Percentiles rank a stretch among this genome's conserved stretches.
These are phyloP conservation scores for Umbilicus rupestris DNA, from an alignment of 164 flowering plant species.

Conservation along the genomic window DNA sequence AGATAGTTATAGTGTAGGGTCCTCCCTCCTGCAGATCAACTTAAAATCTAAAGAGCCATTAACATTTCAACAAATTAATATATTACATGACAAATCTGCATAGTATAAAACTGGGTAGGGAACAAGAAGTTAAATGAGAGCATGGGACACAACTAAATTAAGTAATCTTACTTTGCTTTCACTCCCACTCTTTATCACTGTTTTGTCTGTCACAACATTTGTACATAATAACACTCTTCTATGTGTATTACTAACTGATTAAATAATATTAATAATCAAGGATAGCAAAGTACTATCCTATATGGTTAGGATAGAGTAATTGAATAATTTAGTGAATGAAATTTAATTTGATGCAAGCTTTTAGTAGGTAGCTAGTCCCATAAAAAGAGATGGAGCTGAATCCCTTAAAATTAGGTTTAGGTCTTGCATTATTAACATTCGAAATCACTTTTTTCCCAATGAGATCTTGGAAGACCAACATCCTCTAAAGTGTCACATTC, in stretches of 20 bases:
- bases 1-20: slow-evolving; percentile 2
- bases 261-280: no score
- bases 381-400: no score
- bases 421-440: neutral
- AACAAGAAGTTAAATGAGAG: slow-evolving; percentile 6
- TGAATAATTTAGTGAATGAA: no score
- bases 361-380: no score
- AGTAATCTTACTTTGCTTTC: neutral
- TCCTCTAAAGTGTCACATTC: slow-evolving; percentile 60
- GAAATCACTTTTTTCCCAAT: slow-evolving; percentile 32
- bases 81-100: neutral
- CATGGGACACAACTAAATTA: slow-evolving; percentile 4
- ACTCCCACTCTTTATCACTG: neutral
- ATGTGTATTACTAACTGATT: no score
- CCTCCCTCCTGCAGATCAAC: neutral
- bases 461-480: slow-evolving; percentile 80
- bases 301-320: no score
- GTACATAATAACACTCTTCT: no score
- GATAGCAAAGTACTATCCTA: no score
- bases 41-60: slow-evolving; percentile 4
- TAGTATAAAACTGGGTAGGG: neutral
- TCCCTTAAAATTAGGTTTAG: neutral
- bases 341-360: no score
- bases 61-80: neutral
- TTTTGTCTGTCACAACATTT: no score